Conservation (phyloP, 805 yeast genomes). For the Cyberlindnera maclurae region DNA sequence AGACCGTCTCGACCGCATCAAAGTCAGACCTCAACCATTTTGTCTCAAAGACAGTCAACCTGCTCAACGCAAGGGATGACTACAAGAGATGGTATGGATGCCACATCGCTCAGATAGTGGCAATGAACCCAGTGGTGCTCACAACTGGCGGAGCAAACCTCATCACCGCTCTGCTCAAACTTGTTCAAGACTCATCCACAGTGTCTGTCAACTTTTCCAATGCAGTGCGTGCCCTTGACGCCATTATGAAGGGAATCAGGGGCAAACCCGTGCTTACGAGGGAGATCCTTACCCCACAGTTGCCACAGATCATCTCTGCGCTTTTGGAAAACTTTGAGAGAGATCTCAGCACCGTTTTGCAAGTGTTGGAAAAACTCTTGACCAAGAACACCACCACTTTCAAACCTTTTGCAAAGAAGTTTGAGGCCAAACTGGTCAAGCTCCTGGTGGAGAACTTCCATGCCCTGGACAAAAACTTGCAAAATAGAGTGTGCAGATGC, state of each 20-base stretch:
- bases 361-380: conserved; percentile 37
- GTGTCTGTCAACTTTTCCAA: conserved; percentile 26
- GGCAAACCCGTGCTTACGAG: conserved; percentile 82
- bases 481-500: conserved; percentile 37
- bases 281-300: conserved; percentile 74
- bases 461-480: conserved; percentile 33
- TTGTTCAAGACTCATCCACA: conserved; percentile 27
- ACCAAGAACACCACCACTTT: conserved; percentile 68
- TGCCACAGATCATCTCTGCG: conserved; percentile 52
- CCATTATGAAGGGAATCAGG: conserved; percentile 39
- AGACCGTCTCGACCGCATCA: conserved; percentile 34
- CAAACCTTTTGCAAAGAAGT: conserved; percentile 67
- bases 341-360: conserved; percentile 27
- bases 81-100: conserved; percentile 30
- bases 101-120: conserved; percentile 24
- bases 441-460: conserved; percentile 30
- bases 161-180: conserved; percentile 29
- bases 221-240: conserved; percentile 24
- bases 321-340: conserved; percentile 41
- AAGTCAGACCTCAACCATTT: conserved; percentile 45
- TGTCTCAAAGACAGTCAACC: conserved; percentile 27
- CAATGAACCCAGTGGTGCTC: conserved; percentile 22
- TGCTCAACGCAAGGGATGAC: conserved; percentile 30
- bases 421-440: conserved; percentile 37
- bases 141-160: conserved; percentile 32